A percentile compares a stretch with the other conserved stretches of the same genome.
Conservation (phyloP, 148 eudicot genomes). For the Rheum nobile region DNA sequence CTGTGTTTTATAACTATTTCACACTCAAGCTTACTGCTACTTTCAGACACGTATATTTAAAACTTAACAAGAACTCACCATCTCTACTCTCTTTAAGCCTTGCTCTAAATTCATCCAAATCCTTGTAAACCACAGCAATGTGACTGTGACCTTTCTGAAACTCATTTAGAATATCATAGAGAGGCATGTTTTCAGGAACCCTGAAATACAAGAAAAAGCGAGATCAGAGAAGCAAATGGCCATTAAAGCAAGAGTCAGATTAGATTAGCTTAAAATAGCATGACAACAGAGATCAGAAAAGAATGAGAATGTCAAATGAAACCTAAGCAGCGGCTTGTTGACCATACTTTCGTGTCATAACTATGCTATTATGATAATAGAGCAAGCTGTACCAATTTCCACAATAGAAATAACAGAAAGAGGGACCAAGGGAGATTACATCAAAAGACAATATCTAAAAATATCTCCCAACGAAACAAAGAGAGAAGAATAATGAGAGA, state of each 20-base stretch:
- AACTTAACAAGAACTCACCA: constrained; percentile 10
- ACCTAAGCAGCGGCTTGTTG: not conserved
- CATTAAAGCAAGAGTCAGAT: not conserved
- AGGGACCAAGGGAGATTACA: not conserved
- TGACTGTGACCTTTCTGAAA: constrained; percentile 99
- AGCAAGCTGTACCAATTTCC: not conserved
- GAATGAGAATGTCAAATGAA: not conserved
- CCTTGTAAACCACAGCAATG: constrained; percentile 89
- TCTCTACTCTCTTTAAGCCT: constrained; percentile 24
- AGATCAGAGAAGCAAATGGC: not conserved
- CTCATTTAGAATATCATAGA: constrained; percentile 91
- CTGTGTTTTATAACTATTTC: not conserved
- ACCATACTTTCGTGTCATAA: not conserved
- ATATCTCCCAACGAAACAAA: not conserved
- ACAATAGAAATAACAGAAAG: not conserved
- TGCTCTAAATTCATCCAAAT: constrained; percentile 42
- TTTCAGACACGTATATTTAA: not conserved
- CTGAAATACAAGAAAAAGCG: constrained; percentile 27
- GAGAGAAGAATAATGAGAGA: not conserved
- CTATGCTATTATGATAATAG: not conserved
- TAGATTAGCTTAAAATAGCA: not conserved
- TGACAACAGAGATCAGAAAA: not conserved
- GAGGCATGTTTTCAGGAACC: constrained; percentile 87
- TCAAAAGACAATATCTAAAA: not conserved
- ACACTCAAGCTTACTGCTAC: not conserved